Conservation (phyloP, 331 rosid species). For the Phaseolus coccineus region DNA sequence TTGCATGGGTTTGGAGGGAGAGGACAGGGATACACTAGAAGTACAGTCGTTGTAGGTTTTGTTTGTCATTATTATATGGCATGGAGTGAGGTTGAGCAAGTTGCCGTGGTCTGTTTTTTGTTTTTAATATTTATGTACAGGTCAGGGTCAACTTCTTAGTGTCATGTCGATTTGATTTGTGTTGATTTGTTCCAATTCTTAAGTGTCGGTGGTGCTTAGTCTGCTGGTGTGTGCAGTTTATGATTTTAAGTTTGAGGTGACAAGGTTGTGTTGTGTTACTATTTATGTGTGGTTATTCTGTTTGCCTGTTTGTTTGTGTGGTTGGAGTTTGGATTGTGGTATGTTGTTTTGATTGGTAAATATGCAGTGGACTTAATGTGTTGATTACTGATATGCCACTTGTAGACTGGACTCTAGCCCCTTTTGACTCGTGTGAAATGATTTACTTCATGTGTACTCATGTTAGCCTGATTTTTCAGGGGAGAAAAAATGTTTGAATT, state of each 20-base stretch:
- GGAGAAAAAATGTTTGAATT: constrained; percentile 81
- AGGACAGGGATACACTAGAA: neutral
- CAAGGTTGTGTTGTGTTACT: constrained; percentile 1
- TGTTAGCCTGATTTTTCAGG: constrained; percentile 54
- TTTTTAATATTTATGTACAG: neutral
- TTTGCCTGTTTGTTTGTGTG: constrained; percentile 6
- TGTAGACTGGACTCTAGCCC: neutral
- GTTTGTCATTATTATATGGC: constrained; percentile 18
- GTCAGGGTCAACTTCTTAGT: neutral
- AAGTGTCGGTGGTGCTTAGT: constrained; percentile 3
- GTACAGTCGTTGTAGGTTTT: neutral
- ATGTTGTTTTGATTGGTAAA: neutral
- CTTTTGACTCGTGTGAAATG: constrained; percentile 26
- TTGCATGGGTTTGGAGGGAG: constrained; percentile 10
- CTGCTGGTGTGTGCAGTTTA: constrained; percentile 14
- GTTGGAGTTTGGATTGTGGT: constrained; percentile 12
- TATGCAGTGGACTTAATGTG: constrained; percentile 8
- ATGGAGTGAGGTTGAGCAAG: constrained; percentile 1
- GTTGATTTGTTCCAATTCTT: neutral
- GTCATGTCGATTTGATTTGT: constrained; percentile 9
- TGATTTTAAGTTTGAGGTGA: constrained; percentile 37
- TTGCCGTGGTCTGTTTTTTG: constrained; percentile 2
- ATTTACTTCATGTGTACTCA: constrained; percentile 33
- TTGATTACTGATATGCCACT: neutral
- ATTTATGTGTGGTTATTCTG: constrained; percentile 13